Evolutionary conservation across 2,329 filamentous ascomycete genomes (phyloP).

Genomic region (Kalaharituber pfeilii): DNA sequence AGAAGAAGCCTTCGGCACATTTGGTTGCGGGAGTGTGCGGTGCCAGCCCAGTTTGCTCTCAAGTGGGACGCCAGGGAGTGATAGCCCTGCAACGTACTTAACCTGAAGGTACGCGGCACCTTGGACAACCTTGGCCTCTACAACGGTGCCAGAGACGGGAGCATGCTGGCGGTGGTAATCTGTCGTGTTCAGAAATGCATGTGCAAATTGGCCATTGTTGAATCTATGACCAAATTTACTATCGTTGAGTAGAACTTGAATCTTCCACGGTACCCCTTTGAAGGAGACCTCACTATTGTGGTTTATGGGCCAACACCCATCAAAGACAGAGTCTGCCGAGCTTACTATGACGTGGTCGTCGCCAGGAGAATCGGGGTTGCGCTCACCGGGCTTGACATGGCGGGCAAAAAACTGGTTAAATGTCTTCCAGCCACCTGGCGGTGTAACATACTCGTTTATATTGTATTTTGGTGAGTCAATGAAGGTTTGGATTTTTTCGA

Average conservation of each 20-base stretch:
- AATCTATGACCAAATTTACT: conserved; percentile 25
- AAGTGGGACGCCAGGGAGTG: neutral
- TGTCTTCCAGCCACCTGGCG: conserved; percentile 25
- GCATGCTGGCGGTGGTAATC: conserved; percentile 32
- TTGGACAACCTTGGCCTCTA: conserved; percentile 28
- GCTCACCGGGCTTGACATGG: conserved; percentile 25
- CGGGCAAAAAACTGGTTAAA: conserved; percentile 32
- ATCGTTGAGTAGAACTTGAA: conserved; percentile 26
- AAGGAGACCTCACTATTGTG: conserved; percentile 24
- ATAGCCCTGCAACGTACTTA: neutral
- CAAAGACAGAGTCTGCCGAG: conserved; percentile 28
- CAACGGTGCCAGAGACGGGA: conserved; percentile 27
- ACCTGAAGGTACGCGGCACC: conserved; percentile 29
- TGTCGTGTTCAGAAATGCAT: conserved; percentile 28
- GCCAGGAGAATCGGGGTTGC: conserved; percentile 24
- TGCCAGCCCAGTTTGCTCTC: neutral
- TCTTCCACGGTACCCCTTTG: conserved; percentile 29
- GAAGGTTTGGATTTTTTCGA: conserved; percentile 27
- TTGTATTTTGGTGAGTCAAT: conserved; percentile 24
- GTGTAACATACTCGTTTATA: conserved; percentile 25
- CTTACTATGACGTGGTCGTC: conserved; percentile 25
- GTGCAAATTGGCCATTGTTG: conserved; percentile 29
- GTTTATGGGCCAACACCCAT: too few species aligned
- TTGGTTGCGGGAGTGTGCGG: neutral
- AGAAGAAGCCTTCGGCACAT: neutral